phyloP scores from a whole-genome alignment of 345 rosid species.

The Pistacia vera region DNA sequence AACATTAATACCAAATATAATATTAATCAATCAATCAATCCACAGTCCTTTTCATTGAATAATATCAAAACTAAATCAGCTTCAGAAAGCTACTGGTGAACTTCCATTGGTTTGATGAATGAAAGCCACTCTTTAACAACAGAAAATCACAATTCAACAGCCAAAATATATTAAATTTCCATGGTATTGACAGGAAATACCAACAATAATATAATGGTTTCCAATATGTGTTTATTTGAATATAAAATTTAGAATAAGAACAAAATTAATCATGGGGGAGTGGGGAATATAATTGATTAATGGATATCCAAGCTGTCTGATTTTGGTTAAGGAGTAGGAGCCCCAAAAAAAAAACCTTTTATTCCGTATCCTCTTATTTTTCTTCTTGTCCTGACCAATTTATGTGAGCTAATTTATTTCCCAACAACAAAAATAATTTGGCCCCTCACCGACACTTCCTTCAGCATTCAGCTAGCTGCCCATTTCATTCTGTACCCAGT shows the following conservation, averaged over 20 bases:
- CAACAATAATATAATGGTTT: conserved; percentile 5
- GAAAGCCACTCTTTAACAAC: conserved; percentile 19
- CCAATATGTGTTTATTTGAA: not conserved
- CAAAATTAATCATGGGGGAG: conserved; percentile 9
- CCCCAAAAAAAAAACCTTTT: not conserved
- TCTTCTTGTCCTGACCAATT: not conserved
- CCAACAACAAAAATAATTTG: not conserved
- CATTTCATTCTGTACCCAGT: not conserved
- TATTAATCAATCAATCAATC: conserved; percentile 3
- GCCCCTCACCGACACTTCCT: conserved; percentile 11
- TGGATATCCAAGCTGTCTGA: not conserved
- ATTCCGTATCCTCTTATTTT: too few relatives aligned
- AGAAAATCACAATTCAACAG: not conserved
- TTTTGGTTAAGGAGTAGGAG: not conserved
- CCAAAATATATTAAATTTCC: not conserved
- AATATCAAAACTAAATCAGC: not conserved
- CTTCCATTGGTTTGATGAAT: conserved; percentile 18
- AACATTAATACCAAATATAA: not conserved
- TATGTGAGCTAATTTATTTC: not conserved
- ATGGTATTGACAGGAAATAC: not conserved
- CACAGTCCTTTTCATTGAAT: not conserved
- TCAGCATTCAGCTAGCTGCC: not conserved
- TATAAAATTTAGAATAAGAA: not conserved
- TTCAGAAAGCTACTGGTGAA: conserved; percentile 18
- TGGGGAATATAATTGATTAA: not conserved